A percentile compares a stretch with the other conserved stretches of the same genome.
Evolutionary conservation across 225 moss, liverwort and hornwort species (phyloP).

Genomic region (Bryum argenteum): DNA sequence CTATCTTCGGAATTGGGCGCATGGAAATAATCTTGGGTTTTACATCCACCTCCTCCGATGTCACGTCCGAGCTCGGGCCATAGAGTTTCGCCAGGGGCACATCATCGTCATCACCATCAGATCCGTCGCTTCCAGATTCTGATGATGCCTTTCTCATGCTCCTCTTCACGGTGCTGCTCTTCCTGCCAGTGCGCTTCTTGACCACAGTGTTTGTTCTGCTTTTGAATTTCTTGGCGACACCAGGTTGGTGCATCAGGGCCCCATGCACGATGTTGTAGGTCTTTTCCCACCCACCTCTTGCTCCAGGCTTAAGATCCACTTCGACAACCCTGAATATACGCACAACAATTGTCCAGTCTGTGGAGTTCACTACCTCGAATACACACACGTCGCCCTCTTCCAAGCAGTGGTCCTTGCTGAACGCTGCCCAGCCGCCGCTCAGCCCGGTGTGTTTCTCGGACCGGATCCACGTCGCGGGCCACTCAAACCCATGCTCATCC

Average conservation of each 20-base stretch:
- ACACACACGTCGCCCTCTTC: slow-evolving; percentile 43
- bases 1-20: slow-evolving; percentile 29
- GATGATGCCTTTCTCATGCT: slow-evolving; percentile 16
- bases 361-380: slow-evolving; percentile 31
- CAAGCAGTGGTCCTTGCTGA: slow-evolving; percentile 34
- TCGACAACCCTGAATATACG: slow-evolving; percentile 20
- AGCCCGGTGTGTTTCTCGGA: slow-evolving; percentile 15
- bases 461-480: slow-evolving; percentile 33
- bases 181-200: slow-evolving; percentile 17
- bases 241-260: slow-evolving; percentile 18
- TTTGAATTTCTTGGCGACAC: slow-evolving; percentile 1
- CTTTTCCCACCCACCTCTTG: slow-evolving; percentile 48
- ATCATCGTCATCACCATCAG: slow-evolving; percentile 22
- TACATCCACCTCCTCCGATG: slow-evolving; percentile 39
- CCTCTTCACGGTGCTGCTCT: slow-evolving; percentile 14
- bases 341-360: too few relatives aligned
- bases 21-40: slow-evolving; percentile 47
- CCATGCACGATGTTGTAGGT: slow-evolving; percentile 53
- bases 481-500: slow-evolving; percentile 17
- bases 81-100: slow-evolving; percentile 16
- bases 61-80: slow-evolving; percentile 20
- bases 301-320: slow-evolving; percentile 32
- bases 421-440: slow-evolving; percentile 38
- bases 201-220: neutral
- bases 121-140: slow-evolving; percentile 16